phyloP scores from a whole-genome alignment of 257 asterid species.

The Coffea eugenioides region DNA sequence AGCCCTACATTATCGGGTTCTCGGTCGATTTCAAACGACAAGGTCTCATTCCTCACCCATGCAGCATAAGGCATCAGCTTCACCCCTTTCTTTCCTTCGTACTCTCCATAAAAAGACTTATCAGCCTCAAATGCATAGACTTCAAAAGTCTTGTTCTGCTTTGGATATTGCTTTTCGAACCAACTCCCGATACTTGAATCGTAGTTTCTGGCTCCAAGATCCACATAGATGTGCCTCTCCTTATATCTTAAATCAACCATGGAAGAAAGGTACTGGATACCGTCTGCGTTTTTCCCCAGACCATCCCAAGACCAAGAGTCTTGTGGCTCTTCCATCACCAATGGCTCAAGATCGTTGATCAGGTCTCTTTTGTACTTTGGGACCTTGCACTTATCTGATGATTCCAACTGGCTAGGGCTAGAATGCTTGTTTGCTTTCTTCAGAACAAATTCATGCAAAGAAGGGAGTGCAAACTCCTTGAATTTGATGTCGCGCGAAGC shows the following conservation, averaged over 20 bases:
- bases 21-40: constrained; percentile 38
- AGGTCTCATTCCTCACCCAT: constrained; percentile 49
- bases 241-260: constrained; percentile 30
- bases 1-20: constrained; percentile 29
- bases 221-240: constrained; percentile 45
- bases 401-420: not conserved
- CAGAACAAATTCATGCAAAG: constrained; percentile 13
- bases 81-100: constrained; percentile 25
- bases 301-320: constrained; percentile 37
- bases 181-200: constrained; percentile 55
- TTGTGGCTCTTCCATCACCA: constrained; percentile 38
- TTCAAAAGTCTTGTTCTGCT: constrained; percentile 37
- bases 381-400: constrained; percentile 13
- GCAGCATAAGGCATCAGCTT: constrained; percentile 53
- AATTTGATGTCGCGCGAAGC: not conserved
- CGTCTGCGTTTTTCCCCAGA: constrained; percentile 36
- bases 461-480: not conserved
- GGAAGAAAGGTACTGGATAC: constrained; percentile 40
- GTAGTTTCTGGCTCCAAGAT: constrained; percentile 48
- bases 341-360: constrained; percentile 35
- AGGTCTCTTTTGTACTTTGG: constrained; percentile 19
- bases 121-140: constrained; percentile 59
- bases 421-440: constrained; percentile 2
- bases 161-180: constrained; percentile 53
- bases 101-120: constrained; percentile 36